Evolutionary conservation across 108 stramenopile species (phyloP).

Genomic region (Cyclotella atomus): DNA sequence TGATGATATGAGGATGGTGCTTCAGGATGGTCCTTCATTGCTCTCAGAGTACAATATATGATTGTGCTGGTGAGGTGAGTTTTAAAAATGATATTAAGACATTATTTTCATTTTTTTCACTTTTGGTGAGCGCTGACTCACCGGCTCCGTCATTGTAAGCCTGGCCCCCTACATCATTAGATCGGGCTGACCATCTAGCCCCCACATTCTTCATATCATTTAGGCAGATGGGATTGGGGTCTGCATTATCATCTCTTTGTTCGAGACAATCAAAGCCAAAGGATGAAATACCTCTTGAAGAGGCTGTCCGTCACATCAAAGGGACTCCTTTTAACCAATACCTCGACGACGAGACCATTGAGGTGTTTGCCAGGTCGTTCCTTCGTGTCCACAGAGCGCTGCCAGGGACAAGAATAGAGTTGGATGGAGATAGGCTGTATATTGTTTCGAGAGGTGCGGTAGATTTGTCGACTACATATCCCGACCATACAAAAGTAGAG

Average conservation of each 20-base stretch:
- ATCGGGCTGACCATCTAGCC: no score
- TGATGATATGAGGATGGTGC: no score
- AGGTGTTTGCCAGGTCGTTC: constrained; percentile 55
- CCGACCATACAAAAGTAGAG: constrained; percentile 42
- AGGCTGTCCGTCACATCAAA: constrained; percentile 36
- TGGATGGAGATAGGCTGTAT: constrained; percentile 31
- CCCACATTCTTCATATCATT: no score
- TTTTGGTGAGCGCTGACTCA: no score
- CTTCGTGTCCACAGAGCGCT: neutral
- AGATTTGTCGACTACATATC: constrained; percentile 38
- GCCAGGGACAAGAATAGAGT: constrained; percentile 29
- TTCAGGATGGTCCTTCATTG: no score
- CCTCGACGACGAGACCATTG: constrained; percentile 34
- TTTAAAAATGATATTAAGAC: no score
- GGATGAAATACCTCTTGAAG: constrained; percentile 13
- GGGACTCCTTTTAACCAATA: constrained; percentile 51
- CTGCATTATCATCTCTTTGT: neutral
- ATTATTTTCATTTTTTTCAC: no score
- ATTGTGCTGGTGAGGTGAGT: no score
- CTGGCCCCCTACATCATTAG: no score
- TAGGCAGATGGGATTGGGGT: no score
- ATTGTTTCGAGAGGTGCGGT: constrained; percentile 51
- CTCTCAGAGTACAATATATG: no score
- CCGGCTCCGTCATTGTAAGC: no score
- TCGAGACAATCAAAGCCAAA: neutral